Evolutionary conservation across 2,329 filamentous ascomycete species (phyloP), one percentile per base, ranked within the genome.

Genomic region (Calonectria ilicicola): DNA sequence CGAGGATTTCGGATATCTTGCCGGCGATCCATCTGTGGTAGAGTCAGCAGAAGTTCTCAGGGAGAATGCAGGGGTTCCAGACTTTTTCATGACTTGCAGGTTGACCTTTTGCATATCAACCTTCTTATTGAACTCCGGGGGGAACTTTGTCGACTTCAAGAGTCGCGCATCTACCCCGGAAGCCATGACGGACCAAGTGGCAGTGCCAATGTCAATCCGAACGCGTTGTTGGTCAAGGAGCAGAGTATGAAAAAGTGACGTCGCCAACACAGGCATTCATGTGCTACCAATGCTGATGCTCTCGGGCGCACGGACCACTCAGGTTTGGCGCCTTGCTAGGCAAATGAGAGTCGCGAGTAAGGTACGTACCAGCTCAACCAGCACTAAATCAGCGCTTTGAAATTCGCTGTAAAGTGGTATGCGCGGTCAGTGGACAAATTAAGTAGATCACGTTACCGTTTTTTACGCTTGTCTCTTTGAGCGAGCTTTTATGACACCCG

Each of bases 91-190:
- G 69, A 99, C 94, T 84, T 98, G 95, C 64, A 98, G 89, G 82
- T 99, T 98, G 84, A 99, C 95, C 87, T 98, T 98, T 79, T 93
- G 91, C 91, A 97, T 98, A 87, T 99, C 96, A 76, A 99, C 97
- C 87, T 98, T 98, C 83, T 94, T 92, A 82, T 91, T 96, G 86
- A 98, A 99, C 82, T 98, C 95, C 9, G 93, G 90, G 56, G 97
- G 97, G 76, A 98, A 98, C 82, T 97, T 98, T 69, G 96, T 98
- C 84, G 93, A 93, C 89, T 93, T 94, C 69, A 98, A 87, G 80
- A 98, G 91, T 88, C 97, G 98, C 76, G 94, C 93, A 84, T 98
- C 96, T 74, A 97, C 95, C 76, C 92, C 94, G 67, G 93, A 93
- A 78, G 94, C 93, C 95, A 97, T 97, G 76, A 75, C 87, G 80